Conservation (phyloP, 2,329 filamentous ascomycete genomes). For the Aspergillus sp. region DNA sequence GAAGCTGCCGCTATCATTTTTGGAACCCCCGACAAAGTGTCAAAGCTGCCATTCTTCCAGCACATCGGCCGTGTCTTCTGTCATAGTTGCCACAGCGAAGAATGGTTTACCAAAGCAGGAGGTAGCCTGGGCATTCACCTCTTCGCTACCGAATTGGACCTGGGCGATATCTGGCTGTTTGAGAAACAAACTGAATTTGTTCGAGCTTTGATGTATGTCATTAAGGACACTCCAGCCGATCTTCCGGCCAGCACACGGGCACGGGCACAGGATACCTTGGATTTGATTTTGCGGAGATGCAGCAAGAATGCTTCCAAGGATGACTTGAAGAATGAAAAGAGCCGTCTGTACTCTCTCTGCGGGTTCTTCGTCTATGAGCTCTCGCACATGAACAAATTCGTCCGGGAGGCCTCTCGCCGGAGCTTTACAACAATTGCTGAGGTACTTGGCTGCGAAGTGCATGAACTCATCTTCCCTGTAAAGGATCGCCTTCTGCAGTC, state of each 20-base stretch:
- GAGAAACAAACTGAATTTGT: slow-evolving; percentile 83
- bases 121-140: slow-evolving; percentile 87
- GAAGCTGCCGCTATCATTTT: slow-evolving; percentile 74
- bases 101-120: slow-evolving; percentile 97
- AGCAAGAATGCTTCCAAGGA: slow-evolving; percentile 76
- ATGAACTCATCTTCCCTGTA: slow-evolving; percentile 83
- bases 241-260: slow-evolving; percentile 83
- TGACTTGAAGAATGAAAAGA: slow-evolving; percentile 64
- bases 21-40: slow-evolving; percentile 65
- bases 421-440: slow-evolving; percentile 78
- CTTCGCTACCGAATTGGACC: slow-evolving; percentile 74
- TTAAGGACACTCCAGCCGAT: slow-evolving; percentile 96
- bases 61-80: slow-evolving; percentile 80
- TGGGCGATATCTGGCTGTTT: slow-evolving; percentile 78
- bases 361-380: slow-evolving; percentile 82
- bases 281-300: slow-evolving; percentile 72
- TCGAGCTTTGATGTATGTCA: slow-evolving; percentile 88
- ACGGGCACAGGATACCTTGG: slow-evolving; percentile 76
- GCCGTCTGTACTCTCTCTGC: slow-evolving; percentile 70
- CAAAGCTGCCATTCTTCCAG: slow-evolving; percentile 76
- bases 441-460: slow-evolving; percentile 70
- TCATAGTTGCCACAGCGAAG: slow-evolving; percentile 93
- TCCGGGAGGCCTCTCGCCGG: slow-evolving; percentile 78
- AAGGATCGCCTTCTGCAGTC: slow-evolving; percentile 85
- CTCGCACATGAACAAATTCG: slow-evolving; percentile 92